These are phyloP conservation scores for Candida easanensis DNA, from an alignment of 805 yeast genomes.

Conservation along the genomic window DNA sequence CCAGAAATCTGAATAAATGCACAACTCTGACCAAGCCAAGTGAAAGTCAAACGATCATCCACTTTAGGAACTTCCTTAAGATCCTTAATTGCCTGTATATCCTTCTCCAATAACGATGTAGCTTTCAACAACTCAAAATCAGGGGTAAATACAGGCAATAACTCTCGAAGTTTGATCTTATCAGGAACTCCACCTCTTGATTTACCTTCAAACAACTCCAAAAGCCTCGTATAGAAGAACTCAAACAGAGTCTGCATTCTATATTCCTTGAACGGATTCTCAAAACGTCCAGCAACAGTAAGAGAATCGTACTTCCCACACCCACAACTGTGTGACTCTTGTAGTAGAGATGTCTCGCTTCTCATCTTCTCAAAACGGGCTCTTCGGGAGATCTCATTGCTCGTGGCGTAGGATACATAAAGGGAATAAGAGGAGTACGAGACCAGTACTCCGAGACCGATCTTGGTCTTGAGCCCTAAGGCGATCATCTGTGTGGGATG, in stretches of 20 bases:
- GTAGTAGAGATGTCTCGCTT: conserved; percentile 1
- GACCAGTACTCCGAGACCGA: conserved; percentile 29
- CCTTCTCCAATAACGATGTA: conserved; percentile 14
- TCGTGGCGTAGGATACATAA: conserved; percentile 55
- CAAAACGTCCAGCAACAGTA: conserved; percentile 72
- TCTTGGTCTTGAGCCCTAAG: conserved; percentile 24
- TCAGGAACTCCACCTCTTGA: conserved; percentile 60
- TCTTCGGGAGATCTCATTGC: conserved; percentile 48
- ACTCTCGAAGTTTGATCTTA: conserved; percentile 43
- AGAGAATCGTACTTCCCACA: conserved; percentile 41
- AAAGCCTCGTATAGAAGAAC: conserved; percentile 67
- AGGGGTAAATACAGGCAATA: conserved; percentile 63
- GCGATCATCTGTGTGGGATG: conserved; percentile 5
- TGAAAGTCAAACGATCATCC: conserved; percentile 54
- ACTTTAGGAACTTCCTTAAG: conserved; percentile 33
- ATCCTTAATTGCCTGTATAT: conserved; percentile 6
- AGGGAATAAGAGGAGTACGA: conserved; percentile 66
- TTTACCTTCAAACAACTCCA: conserved; percentile 62
- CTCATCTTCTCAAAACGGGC: conserved; percentile 28
- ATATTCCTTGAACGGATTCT: conserved; percentile 89
- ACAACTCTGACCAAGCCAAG: conserved; percentile 96
- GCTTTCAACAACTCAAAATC: conserved; percentile 26
- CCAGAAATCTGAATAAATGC: conserved; percentile 68
- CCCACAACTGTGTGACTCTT: conserved; percentile 2
- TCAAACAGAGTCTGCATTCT: conserved; percentile 88